Evolutionary conservation across 2,329 filamentous ascomycete genomes (phyloP).

Genomic region (Aspergillus vadensis): DNA sequence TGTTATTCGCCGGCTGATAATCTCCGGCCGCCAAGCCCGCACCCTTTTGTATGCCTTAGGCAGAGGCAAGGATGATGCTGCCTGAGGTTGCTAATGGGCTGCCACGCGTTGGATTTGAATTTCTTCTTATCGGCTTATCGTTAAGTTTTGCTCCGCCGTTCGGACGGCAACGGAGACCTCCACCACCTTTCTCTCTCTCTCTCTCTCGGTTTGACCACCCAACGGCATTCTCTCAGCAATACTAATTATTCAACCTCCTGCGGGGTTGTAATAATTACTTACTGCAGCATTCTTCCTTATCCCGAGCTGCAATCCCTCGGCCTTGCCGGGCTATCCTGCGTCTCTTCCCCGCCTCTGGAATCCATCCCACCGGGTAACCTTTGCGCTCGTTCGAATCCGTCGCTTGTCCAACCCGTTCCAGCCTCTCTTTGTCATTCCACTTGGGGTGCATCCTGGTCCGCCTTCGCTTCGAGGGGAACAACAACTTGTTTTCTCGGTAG

Average conservation of each 20-base stretch:
- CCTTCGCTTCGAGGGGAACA: not conserved
- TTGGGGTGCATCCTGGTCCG: not conserved
- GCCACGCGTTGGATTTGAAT: not conserved
- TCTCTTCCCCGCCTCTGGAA: not conserved
- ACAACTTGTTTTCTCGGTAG: not conserved
- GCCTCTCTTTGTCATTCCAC: not conserved
- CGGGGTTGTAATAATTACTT: not conserved
- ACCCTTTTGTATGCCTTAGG: not conserved
- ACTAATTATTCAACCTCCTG: not conserved
- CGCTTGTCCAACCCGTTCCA: not conserved
- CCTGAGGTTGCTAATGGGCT: not conserved
- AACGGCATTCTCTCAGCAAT: not conserved
- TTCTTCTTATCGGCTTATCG: slow-evolving; percentile 4
- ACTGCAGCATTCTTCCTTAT: not conserved
- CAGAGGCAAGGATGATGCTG: not conserved
- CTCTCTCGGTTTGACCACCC: not conserved
- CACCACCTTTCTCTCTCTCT: too few relatives aligned
- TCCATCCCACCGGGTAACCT: not conserved
- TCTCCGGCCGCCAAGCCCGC: slow-evolving; percentile 2
- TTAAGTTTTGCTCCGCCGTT: not conserved
- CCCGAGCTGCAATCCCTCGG: not conserved
- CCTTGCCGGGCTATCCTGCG: not conserved
- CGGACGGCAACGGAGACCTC: not conserved
- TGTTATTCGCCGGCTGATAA: slow-evolving; percentile 2
- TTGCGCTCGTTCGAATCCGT: not conserved